Evolutionary conservation across 2,329 filamentous ascomycete genomes (phyloP), one percentile per base, ranked within the genome.

Genomic region (Colletotrichum camelliae): DNA sequence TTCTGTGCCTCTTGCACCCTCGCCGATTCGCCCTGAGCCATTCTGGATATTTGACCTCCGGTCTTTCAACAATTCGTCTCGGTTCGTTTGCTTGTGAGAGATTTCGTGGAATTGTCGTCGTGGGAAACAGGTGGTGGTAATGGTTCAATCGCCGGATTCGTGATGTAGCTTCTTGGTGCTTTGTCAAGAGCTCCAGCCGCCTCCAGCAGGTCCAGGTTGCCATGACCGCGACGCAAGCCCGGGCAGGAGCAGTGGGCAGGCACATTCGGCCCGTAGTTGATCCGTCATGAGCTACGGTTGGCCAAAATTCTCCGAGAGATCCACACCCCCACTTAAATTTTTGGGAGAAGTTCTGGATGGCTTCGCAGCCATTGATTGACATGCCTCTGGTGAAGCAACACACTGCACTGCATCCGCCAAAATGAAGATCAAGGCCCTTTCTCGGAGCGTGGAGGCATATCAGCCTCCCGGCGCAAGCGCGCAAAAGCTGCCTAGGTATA

Each of bases 1-100:
- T 94, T 93, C 90, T 96, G 93, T 84, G 96, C 96, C 91, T 98
- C 95, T 86, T 94, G 92, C 90, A 98, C 93, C 89, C 94, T 87
- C 82, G 87, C 86, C 79, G 90, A 91, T 80, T 92, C 89, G 85
- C 86, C 89, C 80, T 88, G 89, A 81, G 90, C 89, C 90, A 92
- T 92, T 78, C 52, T 77, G 67, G 62, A 52, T 61, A 27, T 61
- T 66, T 68, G 24, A 55, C 52, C 61, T 43, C 33, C 52, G 61
- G 61, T 72, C 37, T 27, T 43, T 72, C 33, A 61, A 33, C 48
- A 27, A 21, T 24, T 65, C 39, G 58, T n/a, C 60, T 64, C n/a
- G n/a, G n/a, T 60, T 3, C 27, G 60, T n/a, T 65, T 48, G 27
- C 7, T 39, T 7, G 27, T 13, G 65, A 39, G 55, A 31, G 12